phyloP scores from a whole-genome alignment of 2,329 filamentous ascomycete genomes.

The Annulohypoxylon truncatum region DNA sequence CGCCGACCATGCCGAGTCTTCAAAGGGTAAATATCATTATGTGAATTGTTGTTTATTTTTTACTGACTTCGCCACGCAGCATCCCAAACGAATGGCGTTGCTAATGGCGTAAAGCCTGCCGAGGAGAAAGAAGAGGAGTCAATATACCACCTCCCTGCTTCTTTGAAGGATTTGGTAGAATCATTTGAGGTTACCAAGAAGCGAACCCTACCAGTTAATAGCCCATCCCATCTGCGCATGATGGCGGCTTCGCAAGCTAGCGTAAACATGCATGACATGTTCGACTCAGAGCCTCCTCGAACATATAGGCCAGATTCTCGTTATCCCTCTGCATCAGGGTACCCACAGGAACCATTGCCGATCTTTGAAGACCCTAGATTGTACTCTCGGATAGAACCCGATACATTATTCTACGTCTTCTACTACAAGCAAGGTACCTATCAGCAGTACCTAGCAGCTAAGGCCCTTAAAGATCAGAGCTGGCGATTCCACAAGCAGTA shows the following conservation, averaged over 20 bases:
- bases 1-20: conserved; percentile 57
- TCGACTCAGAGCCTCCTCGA: conserved; percentile 84
- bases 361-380: conserved; percentile 92
- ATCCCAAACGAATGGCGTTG: conserved; percentile 62
- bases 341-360: conserved; percentile 89
- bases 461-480: conserved; percentile 97
- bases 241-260: conserved; percentile 79
- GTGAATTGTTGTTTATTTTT: not conserved
- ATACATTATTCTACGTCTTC: conserved; percentile 98
- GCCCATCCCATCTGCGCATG: conserved; percentile 77
- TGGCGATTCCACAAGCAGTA: conserved; percentile 99
- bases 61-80: conserved; percentile 46
- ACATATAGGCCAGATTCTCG: conserved; percentile 87
- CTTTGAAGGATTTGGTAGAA: conserved; percentile 88
- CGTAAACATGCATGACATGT: conserved; percentile 72
- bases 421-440: conserved; percentile 98
- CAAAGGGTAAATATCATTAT: conserved; percentile 56
- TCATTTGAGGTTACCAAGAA: conserved; percentile 88
- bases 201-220: conserved; percentile 69
- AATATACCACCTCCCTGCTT: conserved; percentile 91
- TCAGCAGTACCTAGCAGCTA: conserved; percentile 94
- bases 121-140: conserved; percentile 69
- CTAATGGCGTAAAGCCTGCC: conserved; percentile 63
- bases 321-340: conserved; percentile 80
- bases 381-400: conserved; percentile 90